Base-by-base conservation (phyloP, 83 land plant species). In the Isoetes engelmannii region DNA sequence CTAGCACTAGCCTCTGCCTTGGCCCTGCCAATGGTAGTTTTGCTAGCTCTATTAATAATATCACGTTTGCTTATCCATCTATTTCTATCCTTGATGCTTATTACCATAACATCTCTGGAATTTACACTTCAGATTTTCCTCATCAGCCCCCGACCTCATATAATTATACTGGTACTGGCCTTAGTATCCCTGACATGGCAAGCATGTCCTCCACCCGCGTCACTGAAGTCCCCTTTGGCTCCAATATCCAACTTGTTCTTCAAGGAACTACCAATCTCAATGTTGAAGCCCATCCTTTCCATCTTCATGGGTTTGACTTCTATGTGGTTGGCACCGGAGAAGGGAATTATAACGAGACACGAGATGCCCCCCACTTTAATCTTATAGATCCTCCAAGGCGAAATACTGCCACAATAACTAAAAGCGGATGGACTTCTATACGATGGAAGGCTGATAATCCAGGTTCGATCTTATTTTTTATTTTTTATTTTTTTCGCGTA, bases 361-460 rank as follows among this genome's bases (percentile, higher is more conserved):
- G 41, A 9, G 37, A 28, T 28, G 82, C 89, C 5, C 17, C 50
- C 12, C 66, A 42, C 4, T 85, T 80, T 61, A 87, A 87, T 46
- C 71, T 85, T 0, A 61, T 62, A 6, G 80, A 87, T 75, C 91
- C 91, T 45, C 86, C 86, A 8, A 28, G 62, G 56, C 55, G 70
- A 50, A 85, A 83, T 61, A 83, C 86, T 19, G 61, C 73, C 10
- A 78, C 54, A 19, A 82, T 87, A 15, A 86, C 86, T 0, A 74
- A 9, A 15, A 75, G 78, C 47, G 89, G 91, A 17, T 85, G 91
- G 91, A 71, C 79, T 57, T 82, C 82, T 47, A 48, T 85, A 17
- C 65, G 91, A 58, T 85, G 79, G 71, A 60, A 66, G 41, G 80
- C 89, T 21, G 65, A 81, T 61, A 86, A 86, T 75, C 89, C 89